phyloP scores from a whole-genome alignment of 108 stramenopile species.

The Cyclostephanos invisitatus region DNA sequence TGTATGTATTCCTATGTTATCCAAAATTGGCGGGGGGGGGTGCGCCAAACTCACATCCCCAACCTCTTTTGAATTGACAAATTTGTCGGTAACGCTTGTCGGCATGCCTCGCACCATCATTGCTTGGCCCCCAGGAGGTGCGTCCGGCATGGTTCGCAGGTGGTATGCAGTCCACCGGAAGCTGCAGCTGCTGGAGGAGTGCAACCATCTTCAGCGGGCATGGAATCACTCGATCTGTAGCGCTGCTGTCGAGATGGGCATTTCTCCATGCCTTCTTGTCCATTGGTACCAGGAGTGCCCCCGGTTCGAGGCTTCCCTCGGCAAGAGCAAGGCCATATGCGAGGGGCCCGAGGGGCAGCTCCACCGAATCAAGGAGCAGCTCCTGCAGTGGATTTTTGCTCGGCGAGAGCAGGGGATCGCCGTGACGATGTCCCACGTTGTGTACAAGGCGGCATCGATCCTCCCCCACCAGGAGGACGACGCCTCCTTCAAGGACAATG shows the following conservation, averaged over 20 bases:
- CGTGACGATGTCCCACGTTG: background rate
- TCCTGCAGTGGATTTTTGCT: background rate
- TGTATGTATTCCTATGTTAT: too few relatives aligned
- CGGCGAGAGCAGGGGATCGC: background rate
- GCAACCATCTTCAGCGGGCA: background rate
- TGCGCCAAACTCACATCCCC: too few relatives aligned
- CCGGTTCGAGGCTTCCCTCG: background rate
- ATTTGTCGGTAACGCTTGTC: background rate
- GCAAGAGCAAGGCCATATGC: background rate
- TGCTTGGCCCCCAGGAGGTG: background rate
- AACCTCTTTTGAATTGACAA: background rate
- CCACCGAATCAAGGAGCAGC: background rate
- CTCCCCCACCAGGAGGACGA: background rate
- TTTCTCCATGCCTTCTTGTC: background rate
- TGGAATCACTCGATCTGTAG: background rate
- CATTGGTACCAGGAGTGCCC: background rate
- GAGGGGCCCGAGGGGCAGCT: background rate
- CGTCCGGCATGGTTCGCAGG: background rate
- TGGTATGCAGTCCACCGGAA: background rate
- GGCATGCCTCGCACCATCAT: background rate
- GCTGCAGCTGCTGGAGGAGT: background rate
- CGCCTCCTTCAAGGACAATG: background rate
- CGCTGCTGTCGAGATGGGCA: background rate
- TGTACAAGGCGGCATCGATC: background rate
- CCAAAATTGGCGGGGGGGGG: background rate